Evolutionary conservation across 805 yeast species (phyloP), one percentile per base, ranked within the genome.

Genomic region (Lipomyces yamanashiensis): DNA sequence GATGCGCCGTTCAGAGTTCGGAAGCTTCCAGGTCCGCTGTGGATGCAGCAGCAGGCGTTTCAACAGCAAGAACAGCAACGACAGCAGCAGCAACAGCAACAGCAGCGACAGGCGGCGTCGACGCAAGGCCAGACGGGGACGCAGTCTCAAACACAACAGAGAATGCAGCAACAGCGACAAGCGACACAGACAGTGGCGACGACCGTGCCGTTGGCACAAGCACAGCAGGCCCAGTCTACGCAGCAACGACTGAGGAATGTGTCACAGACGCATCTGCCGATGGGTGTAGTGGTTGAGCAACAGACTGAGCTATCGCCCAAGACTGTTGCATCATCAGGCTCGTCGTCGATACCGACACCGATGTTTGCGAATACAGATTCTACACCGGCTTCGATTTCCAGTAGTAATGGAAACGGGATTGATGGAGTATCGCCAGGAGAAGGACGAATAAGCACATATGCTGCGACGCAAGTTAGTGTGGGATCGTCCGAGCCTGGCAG

Each of bases 1-100:
- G 68, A 64, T 54, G 61, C 62, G 34, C 66, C 68, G 7, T 58
- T 53, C 49, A 41, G 68, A 28, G 44, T 62, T 9, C 55, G 67
- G 13, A 53, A 45, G 36, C 45, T 64, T 2, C 67, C 68, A 2
- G 66, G 58, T 17, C 45, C 49, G 41, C 28, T 53, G 17, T 64
- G 66, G 65, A 17, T 58, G 44, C 66, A 62, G 47, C 66, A 57
- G 49, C 56, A 40, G 19, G n/a, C 10, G 21, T 44, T 5, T 12
- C 37, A 39, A 17, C 44, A 12, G 54, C 44, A 15, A 39, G 40
- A 34, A 40, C 53, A 15, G 21, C 53, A 17, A 17, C 51, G 23
- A 4, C 34, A 21, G 17, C 51, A 47, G 51, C 51, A 47, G 23
- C 49, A 19, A 37, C 58, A 17, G 15, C 51, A 28, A 19, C 51